These are phyloP conservation scores for Paramyrothecium sp. DNA, from an alignment of 2,329 filamentous ascomycete genomes.

Conservation along the genomic window DNA sequence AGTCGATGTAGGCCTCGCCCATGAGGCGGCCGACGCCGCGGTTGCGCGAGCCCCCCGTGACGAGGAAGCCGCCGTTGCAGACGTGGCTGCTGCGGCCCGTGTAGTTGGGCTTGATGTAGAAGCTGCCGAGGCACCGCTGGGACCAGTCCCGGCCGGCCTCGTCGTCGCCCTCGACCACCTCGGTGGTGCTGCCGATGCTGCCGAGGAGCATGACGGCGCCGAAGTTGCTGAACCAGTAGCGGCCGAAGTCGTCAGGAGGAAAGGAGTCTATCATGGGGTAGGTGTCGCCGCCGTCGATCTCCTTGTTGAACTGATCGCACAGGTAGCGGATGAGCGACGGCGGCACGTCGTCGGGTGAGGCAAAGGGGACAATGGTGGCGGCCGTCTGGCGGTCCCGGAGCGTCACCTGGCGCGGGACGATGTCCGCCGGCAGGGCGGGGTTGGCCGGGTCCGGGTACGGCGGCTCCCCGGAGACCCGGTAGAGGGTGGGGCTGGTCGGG, in stretches of 20 bases:
- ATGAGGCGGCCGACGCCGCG: slow-evolving; percentile 73
- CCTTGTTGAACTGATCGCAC: slow-evolving; percentile 80
- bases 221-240: slow-evolving; percentile 91
- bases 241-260: slow-evolving; percentile 69
- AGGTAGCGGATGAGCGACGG: slow-evolving; percentile 72
- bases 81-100: slow-evolving; percentile 87
- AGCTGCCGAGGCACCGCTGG: slow-evolving; percentile 80
- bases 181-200: slow-evolving; percentile 62
- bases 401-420: slow-evolving; percentile 74
- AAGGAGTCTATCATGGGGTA: slow-evolving; percentile 84
- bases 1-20: slow-evolving; percentile 75
- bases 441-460: slow-evolving; percentile 64
- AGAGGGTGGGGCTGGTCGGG: slow-evolving; percentile 67
- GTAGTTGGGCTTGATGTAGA: slow-evolving; percentile 94
- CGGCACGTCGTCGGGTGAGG: slow-evolving; percentile 74
- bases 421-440: slow-evolving; percentile 64
- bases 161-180: slow-evolving; percentile 59
- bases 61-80: slow-evolving; percentile 80
- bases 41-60: slow-evolving; percentile 70
- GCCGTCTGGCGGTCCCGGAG: slow-evolving; percentile 81
- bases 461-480: slow-evolving; percentile 63
- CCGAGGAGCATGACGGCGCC: slow-evolving; percentile 85
- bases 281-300: slow-evolving; percentile 89
- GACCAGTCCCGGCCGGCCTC: slow-evolving; percentile 54
- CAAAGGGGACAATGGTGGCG: slow-evolving; percentile 81